phyloP scores from a whole-genome alignment of 768 basidiomycete genomes.

The Boletus speciosus region DNA sequence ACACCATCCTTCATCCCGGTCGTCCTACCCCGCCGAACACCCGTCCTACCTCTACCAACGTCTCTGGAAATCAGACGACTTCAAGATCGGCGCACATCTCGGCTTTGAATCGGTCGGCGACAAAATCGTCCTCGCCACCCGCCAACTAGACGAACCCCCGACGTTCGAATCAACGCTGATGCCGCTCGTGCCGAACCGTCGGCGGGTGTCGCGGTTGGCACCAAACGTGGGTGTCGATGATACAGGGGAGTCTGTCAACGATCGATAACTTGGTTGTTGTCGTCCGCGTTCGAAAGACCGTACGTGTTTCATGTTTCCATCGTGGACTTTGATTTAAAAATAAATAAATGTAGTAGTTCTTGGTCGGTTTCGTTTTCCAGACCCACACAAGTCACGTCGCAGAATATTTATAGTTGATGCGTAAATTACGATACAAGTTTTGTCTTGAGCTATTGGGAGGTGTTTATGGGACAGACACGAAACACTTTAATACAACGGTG shows the following conservation, averaged over 20 bases:
- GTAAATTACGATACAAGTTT: slow-evolving; percentile 32
- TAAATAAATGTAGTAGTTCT: not conserved
- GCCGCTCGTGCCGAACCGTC: slow-evolving; percentile 1
- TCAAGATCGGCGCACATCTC: slow-evolving; percentile 57
- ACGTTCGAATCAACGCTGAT: not conserved
- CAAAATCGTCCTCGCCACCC: slow-evolving; percentile 50
- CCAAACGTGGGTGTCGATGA: not conserved
- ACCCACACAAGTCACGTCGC: not conserved
- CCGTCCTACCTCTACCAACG: slow-evolving; percentile 48
- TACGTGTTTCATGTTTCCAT: not conserved
- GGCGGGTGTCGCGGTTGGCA: slow-evolving; percentile 12
- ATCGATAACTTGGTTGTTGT: slow-evolving; percentile 3
- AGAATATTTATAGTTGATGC: slow-evolving; percentile 33
- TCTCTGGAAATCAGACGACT: slow-evolving; percentile 60
- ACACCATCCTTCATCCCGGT: slow-evolving; percentile 27
- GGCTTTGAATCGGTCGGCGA: slow-evolving; percentile 49
- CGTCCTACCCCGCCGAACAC: not conserved
- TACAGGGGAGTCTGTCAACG: slow-evolving; percentile 7
- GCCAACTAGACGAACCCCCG: not conserved
- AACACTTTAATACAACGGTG: slow-evolving; percentile 19
- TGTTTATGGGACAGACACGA: not conserved
- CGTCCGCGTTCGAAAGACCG: no score
- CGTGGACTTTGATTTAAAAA: no score
- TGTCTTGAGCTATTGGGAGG: slow-evolving; percentile 15
- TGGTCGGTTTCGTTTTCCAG: not conserved